phyloP scores from a whole-genome alignment of 139 green algal species.

The Haematococcus sp. region DNA sequence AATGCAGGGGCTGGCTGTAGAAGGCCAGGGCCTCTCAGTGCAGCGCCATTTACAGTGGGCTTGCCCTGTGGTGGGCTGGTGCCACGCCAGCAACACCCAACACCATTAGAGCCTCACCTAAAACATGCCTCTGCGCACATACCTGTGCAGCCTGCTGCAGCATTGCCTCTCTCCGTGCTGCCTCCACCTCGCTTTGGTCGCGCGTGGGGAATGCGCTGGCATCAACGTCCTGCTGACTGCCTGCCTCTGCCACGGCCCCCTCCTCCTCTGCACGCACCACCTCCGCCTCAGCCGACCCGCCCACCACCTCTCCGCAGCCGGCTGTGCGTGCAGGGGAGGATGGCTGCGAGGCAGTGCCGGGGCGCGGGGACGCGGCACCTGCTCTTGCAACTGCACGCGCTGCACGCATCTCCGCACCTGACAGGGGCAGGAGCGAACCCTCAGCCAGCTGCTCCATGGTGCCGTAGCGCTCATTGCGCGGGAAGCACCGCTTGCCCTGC shows the following conservation, averaged over 20 bases:
- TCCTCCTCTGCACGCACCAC: background rate
- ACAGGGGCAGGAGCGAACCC: background rate
- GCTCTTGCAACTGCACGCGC: background rate
- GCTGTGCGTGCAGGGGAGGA: background rate
- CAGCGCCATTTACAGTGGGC: too few species aligned
- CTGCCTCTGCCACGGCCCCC: background rate
- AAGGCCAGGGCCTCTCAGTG: too few species aligned
- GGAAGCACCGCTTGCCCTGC: constrained; percentile 3
- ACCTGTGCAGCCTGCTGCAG: background rate
- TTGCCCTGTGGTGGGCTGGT: too few species aligned
- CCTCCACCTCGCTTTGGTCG: background rate
- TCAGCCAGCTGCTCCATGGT: constrained; percentile 7
- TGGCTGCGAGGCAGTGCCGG: background rate
- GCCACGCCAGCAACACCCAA: too few species aligned
- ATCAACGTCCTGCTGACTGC: background rate
- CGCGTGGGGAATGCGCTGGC: background rate
- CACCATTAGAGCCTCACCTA: too few species aligned
- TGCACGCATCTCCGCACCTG: background rate
- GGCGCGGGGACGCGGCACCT: background rate
- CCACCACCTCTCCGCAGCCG: background rate
- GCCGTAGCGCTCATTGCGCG: background rate
- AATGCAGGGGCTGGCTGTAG: too few species aligned
- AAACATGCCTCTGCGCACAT: too few species aligned
- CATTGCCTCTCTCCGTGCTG: background rate
- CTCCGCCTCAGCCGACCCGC: background rate